Percentiles rank a stretch among this genome's conserved stretches.
Conservation (phyloP, 2,329 filamentous ascomycete genomes). For the Helotiales sp. region DNA sequence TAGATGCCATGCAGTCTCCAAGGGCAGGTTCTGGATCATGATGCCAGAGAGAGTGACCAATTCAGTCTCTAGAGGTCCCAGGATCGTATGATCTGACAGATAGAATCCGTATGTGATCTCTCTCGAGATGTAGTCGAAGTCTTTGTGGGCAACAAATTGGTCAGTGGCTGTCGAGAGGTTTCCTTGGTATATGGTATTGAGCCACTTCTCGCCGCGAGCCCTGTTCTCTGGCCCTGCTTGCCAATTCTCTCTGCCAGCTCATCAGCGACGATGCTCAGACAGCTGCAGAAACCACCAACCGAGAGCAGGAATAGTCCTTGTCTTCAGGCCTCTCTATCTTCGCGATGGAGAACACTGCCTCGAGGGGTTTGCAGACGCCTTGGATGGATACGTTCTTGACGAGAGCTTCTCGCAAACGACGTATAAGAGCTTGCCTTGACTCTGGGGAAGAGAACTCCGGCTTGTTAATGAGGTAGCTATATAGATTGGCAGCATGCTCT, state of each 20-base stretch:
- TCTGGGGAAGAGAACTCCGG: constrained; percentile 43
- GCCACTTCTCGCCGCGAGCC: constrained; percentile 54
- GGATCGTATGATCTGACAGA: constrained; percentile 54
- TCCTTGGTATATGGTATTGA: constrained; percentile 46
- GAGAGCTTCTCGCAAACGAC: constrained; percentile 55
- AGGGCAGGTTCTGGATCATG: constrained; percentile 56
- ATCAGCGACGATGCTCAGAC: constrained; percentile 1
- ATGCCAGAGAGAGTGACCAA: constrained; percentile 54
- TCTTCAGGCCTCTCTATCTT: constrained; percentile 46
- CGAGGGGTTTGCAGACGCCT: constrained; percentile 63
- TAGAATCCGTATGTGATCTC: constrained; percentile 61
- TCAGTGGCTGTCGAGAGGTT: constrained; percentile 37
- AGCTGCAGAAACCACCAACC: constrained; percentile 13
- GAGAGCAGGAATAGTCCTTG: constrained; percentile 45
- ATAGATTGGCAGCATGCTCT: constrained; percentile 52
- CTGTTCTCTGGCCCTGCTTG: constrained; percentile 55
- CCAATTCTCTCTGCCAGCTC: constrained; percentile 53
- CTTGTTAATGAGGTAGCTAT: constrained; percentile 53
- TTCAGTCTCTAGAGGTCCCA: constrained; percentile 55
- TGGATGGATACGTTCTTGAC: constrained; percentile 59
- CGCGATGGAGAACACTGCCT: constrained; percentile 35
- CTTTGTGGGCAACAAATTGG: constrained; percentile 44
- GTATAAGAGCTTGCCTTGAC: constrained; percentile 48
- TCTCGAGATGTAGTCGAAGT: constrained; percentile 51
- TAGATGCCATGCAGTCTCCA: constrained; percentile 57